Conservation (phyloP, 164 flowering plant species). For the Nymphaea colorata region DNA sequence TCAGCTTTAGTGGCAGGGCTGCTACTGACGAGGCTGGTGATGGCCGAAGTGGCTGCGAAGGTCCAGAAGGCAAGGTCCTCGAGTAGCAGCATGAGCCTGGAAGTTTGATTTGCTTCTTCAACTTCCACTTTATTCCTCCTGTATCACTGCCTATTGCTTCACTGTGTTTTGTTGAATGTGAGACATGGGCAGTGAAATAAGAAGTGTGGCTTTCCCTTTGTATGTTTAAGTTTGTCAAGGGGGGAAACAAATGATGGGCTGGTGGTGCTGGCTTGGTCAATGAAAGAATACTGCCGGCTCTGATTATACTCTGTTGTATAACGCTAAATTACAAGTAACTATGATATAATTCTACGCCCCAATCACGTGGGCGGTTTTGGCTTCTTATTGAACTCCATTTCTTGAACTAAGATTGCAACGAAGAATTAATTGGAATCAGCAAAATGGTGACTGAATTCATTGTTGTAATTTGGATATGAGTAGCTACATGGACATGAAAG, state of each 20-base stretch:
- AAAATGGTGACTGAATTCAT: neutral
- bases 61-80: conserved; percentile 20
- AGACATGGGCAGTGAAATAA: neutral
- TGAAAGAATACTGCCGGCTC: neutral
- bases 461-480: too few relatives aligned
- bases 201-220: neutral
- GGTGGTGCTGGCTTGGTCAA: neutral
- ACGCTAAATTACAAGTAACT: neutral
- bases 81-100: conserved; percentile 9
- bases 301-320: neutral
- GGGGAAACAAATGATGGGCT: neutral
- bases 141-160: neutral
- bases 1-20: conserved; percentile 61
- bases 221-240: neutral
- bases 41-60: conserved; percentile 54
- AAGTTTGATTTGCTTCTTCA: conserved; percentile 8
- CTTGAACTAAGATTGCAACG: neutral
- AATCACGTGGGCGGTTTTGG: too few relatives aligned
- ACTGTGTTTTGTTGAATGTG: neutral
- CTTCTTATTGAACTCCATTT: neutral
- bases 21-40: conserved; percentile 46
- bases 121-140: neutral
- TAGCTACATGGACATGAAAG: too few relatives aligned
- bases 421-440: neutral
- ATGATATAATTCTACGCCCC: too few relatives aligned